Evolutionary conservation across 345 rosid species (phyloP), one percentile per base, ranked within the genome.

Genomic region (Cochlearia excelsa): DNA sequence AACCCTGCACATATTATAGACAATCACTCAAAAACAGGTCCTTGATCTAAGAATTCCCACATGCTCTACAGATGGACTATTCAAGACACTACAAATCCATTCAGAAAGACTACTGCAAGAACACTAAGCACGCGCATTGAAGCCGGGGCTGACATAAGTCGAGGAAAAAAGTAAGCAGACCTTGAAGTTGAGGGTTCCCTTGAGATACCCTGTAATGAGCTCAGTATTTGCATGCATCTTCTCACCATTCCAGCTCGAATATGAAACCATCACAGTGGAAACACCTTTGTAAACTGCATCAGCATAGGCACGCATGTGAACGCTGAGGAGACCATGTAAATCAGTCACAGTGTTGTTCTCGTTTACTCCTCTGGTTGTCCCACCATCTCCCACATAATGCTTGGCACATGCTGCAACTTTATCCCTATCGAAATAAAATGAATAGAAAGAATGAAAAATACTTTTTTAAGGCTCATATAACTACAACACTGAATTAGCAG

Each of bases 311-410:
- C 89, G 87, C 90, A 86, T 81, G 77, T 92, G 93, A 63, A 75
- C 73, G 71, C 86, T 78, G 23, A 88, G 84, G 70, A 88, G 77
- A 3, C 76, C 87, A 26, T 88, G 88, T 77, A 79, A 56, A 81
- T 80, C 90, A 57, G 67, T 66, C 46, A 80, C 64, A 2, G 98
- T 86, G 71, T 92, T 88, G 75, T 88, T 68, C 75, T 89, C 97
- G 40, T 93, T 93, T 39, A 84, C 72, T 44, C 99, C 99, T 9
- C 80, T 54, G 16, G 84, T 81, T 67, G 99, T 93, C 59, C 99
- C 99, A 67, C 99, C 99, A 76, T 93, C 97, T 63, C 99, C 99
- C 54, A 93, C 86, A 52, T 75, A 93, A 73, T 93, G 99, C 85
- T 93, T 89, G 23, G 99, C 89, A 71, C 99, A 93, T 2, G 99